Percentiles rank a stretch among this genome's conserved stretches.
phyloP scores from a whole-genome alignment of 2,329 filamentous ascomycete genomes.

The Sarocladium brachiariae region DNA sequence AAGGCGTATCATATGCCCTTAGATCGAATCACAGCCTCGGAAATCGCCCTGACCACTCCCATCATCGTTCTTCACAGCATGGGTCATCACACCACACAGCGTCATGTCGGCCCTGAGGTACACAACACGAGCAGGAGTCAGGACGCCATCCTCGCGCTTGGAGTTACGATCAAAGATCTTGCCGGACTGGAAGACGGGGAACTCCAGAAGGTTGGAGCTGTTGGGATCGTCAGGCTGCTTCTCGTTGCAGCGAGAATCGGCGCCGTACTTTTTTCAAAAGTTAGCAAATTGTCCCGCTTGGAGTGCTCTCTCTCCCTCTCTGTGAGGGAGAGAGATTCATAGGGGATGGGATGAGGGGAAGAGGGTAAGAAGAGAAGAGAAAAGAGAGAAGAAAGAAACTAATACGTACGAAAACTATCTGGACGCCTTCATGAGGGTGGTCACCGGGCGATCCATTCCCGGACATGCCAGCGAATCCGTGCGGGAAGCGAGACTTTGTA shows the following conservation, averaged over 20 bases:
- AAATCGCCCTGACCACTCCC: conserved; percentile 5
- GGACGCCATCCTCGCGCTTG: neutral
- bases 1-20: too few species aligned
- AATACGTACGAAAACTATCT: neutral
- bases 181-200: neutral
- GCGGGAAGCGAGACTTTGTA: neutral
- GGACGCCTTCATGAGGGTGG: neutral
- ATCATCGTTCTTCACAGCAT: conserved; percentile 6
- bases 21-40: neutral
- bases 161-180: neutral
- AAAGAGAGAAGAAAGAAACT: too few species aligned
- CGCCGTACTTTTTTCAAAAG: neutral
- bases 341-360: too few species aligned
- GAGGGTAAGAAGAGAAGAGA: too few species aligned
- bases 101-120: conserved; percentile 12
- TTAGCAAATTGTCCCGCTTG: too few species aligned
- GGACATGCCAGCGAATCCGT: neutral
- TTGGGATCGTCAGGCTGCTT: neutral
- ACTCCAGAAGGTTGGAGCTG: conserved; percentile 2
- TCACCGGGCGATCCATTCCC: neutral
- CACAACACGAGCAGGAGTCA: conserved; percentile 9
- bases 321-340: too few species aligned
- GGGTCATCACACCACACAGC: conserved; percentile 9
- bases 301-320: too few species aligned
- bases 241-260: conserved; percentile 2